These are phyloP conservation scores for Haemoproteus tartakovskyi DNA, from an alignment of 169 alveolate genomes.

Conservation along the genomic window DNA sequence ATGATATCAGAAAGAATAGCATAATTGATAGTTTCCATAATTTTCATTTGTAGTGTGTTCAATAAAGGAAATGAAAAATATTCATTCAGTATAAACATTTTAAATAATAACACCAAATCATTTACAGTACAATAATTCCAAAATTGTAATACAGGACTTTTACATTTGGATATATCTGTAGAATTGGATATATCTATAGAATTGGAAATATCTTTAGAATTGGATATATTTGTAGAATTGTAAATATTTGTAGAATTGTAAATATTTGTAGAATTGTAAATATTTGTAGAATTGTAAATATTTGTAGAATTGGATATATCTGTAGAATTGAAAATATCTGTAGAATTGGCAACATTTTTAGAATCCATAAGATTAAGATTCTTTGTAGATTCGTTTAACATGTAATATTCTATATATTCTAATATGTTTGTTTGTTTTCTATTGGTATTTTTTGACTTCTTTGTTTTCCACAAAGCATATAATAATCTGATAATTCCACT, in stretches of 20 bases:
- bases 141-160: no score
- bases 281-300: background rate
- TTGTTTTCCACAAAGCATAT: constrained; percentile 28
- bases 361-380: no score
- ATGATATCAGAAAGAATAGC: constrained; percentile 15
- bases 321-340: no score
- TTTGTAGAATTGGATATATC: no score
- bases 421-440: constrained; percentile 1
- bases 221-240: no score
- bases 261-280: no score
- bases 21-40: background rate
- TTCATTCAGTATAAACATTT: constrained; percentile 24
- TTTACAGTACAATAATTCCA: constrained; percentile 27
- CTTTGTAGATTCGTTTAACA: background rate
- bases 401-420: constrained; percentile 32
- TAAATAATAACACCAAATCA: constrained; percentile 15
- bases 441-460: constrained; percentile 1
- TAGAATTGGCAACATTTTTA: no score
- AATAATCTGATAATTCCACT: constrained; percentile 27
- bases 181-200: no score
- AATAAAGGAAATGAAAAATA: constrained; percentile 15
- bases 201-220: no score
- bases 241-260: no score
- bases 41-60: background rate
- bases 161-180: no score